Conservation (phyloP, 768 basidiomycete species). For the Tephrocybe rancida region DNA sequence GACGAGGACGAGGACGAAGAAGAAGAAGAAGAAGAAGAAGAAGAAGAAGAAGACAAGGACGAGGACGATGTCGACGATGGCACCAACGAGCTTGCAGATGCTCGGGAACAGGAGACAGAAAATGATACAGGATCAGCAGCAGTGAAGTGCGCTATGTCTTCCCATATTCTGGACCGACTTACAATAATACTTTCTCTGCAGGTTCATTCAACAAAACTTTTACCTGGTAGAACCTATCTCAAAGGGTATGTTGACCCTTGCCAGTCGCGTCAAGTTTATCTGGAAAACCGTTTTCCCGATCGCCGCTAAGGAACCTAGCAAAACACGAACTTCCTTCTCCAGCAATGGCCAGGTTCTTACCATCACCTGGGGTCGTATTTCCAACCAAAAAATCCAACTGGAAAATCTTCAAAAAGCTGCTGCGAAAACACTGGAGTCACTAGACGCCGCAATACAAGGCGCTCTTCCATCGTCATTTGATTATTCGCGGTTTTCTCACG, state of each 20-base stretch:
- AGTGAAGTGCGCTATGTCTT: too few species aligned
- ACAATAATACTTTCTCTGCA: not conserved
- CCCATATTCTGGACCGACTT: too few species aligned
- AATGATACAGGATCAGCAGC: too few species aligned
- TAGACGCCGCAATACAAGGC: not conserved
- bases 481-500: not conserved
- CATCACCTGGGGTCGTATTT: not conserved
- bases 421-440: not conserved
- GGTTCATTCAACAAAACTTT: not conserved
- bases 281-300: not conserved
- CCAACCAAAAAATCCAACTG: not conserved
- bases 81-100: too few species aligned
- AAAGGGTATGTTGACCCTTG: not conserved
- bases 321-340: not conserved
- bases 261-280: not conserved
- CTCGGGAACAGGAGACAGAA: too few species aligned
- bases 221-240: not conserved
- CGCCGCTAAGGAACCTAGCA: not conserved
- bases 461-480: not conserved
- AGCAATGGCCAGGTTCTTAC: not conserved
- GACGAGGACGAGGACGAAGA: too few species aligned
- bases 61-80: too few species aligned
- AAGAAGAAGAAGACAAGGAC: too few species aligned
- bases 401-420: not conserved
- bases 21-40: too few species aligned